A percentile compares a stretch with the other conserved stretches of the same genome.
Evolutionary conservation across 176 grass and related monocot species (phyloP).

Genomic region (Musa schizocarpa): DNA sequence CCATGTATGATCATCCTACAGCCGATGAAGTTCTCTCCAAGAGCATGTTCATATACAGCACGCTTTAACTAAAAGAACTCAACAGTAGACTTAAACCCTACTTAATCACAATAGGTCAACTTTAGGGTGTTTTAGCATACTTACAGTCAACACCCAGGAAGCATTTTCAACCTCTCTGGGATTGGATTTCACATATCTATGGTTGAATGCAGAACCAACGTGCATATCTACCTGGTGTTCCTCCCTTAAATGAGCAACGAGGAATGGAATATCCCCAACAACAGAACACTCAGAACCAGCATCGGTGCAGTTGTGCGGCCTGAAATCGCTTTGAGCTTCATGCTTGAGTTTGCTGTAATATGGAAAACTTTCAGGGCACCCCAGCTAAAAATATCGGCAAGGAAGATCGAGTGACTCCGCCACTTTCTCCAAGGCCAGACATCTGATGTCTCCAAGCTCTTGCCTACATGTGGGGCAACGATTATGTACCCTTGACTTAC

Average conservation of each 20-base stretch:
- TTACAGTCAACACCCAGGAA: conserved; percentile 18
- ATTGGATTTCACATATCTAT: conserved; percentile 21
- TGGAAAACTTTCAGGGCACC: conserved; percentile 13
- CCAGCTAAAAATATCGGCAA: conserved; percentile 8
- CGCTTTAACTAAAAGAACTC: too few species aligned
- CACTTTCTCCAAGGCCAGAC: conserved; percentile 16
- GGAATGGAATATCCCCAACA: conserved; percentile 11
- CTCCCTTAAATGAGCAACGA: conserved; percentile 10
- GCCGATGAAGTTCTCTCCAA: too few species aligned
- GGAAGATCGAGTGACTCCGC: conserved; percentile 16
- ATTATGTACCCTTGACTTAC: background rate
- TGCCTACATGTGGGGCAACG: conserved; percentile 18
- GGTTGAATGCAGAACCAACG: conserved; percentile 11
- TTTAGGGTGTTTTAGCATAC: background rate
- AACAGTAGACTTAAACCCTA: too few species aligned
- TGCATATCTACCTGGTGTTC: conserved; percentile 17
- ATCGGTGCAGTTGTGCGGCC: conserved; percentile 10
- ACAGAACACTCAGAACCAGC: conserved; percentile 18
- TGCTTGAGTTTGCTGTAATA: conserved; percentile 18
- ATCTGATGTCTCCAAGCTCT: conserved; percentile 16
- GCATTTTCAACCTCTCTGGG: conserved; percentile 19
- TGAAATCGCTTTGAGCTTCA: conserved; percentile 12
- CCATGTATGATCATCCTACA: too few species aligned
- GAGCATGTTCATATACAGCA: too few species aligned
- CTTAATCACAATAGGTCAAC: too few species aligned